Base-by-base conservation (phyloP, 169 alveolate species). In the Blepharisma undulans region DNA sequence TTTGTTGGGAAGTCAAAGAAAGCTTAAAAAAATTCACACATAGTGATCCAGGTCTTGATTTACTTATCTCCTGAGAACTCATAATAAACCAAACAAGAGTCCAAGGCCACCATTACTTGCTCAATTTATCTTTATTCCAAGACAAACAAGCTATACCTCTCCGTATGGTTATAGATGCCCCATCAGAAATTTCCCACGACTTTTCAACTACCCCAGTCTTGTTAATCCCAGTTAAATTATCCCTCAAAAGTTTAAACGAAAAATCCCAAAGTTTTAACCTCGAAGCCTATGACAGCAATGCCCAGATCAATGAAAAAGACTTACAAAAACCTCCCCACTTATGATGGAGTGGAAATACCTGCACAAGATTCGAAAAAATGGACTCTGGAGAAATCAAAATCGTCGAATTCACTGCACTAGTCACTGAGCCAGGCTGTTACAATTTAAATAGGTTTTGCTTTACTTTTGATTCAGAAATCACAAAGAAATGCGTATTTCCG, bases 361-460 rank as follows among this genome's bases (percentile, higher is more conserved):
- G 77, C 25, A 59, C 33, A 16, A 34, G 22, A 22, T 34, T 59
- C 16, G 30, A 33, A 34, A 60, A 36, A 22, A 22, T 82, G 32
- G 72, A 33, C 25, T 21, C 89, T 22, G 89, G 89, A 21, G 36
- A 34, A 22, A 30, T 59, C 4, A 59, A 25, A 22, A 21, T 19
- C 5, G 10, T 82, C 0, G 33, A 82, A 21, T 22, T 82, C 30
- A 21, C 22, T 1, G 89, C 89, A 22, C 10, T 21, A 19, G 33
- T 82, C 34, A 21, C 32, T 18, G 32, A 22, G 36, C 89, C 89
- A 36, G 89, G 89, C 33, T 48, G 78, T 30, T 82, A 82, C 89
- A 59, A 82, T 60, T 60, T 82, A 22, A 82, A 82, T 72, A 82
- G 76, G 76, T 82, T 82, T 72, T 21, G 29, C 7, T 32, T 82